Base-by-base conservation (phyloP, 371 early-diverging fungal genomes). In the Mucor piriformis region DNA sequence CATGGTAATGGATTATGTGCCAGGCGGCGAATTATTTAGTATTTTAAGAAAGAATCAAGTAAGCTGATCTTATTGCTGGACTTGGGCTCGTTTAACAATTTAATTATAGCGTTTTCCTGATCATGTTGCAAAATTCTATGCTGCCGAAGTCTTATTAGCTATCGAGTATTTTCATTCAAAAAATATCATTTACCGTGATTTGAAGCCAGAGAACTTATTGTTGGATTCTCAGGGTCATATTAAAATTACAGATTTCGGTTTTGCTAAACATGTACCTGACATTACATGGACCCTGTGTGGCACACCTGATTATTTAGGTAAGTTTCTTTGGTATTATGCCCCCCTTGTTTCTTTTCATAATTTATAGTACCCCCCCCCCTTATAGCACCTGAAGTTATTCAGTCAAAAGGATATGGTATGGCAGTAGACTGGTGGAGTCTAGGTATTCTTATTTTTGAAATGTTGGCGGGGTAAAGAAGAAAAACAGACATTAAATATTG, bases 401-500 rank as follows among this genome's bases (percentile, higher is more conserved):
- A 94, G 72, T 92, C 94, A 50, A 92, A 94, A 77, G 98, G 95
- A 25, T 97, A 99, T 70, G 94, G 95, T 18, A 89, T 91, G 70
- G 93, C 96, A 7, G 99, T 95, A 3, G 99, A 99, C 77, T 97
- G 96, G 95, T 99, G 97, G 95, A 95, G 99, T 6, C 78, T 99
- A 44, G 99, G 99, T 24, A 88, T 99, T 43, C 81, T 99, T 37
- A 91, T 99, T 37, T 99, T 93, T 76, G 99, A 99, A 84, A 92
- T 95, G 88, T 70, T 92, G 70, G 90, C 88, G 32, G 98, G 98
- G 80, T 83, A 77, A 66, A 15, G 6, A 40, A 40, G 16, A 40
- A 40, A 16, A 40, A 40, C 5, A 40, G 16, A 16, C 37, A 38
- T 4, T 21, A 18, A 54, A 11, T 7, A 50, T 25, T 29, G 20